Evolutionary conservation across 345 rosid species (phyloP).

Genomic region (Tarenaya hassleriana): DNA sequence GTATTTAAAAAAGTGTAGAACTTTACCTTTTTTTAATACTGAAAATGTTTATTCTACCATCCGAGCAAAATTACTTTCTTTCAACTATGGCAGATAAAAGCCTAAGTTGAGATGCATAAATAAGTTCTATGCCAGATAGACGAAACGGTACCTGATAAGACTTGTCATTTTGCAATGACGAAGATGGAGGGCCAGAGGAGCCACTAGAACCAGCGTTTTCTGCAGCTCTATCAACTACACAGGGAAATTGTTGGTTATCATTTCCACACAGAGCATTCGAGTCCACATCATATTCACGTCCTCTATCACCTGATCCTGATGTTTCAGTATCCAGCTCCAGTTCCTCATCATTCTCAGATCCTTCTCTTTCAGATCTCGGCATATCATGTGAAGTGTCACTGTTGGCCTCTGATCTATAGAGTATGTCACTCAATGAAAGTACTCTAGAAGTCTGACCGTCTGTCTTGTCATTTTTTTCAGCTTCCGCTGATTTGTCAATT

Average conservation of each 20-base stretch:
- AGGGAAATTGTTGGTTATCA: constrained; percentile 68
- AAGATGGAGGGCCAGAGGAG: constrained; percentile 63
- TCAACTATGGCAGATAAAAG: no score
- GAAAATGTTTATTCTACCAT: no score
- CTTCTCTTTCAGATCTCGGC: constrained; percentile 84
- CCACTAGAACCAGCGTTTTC: constrained; percentile 53
- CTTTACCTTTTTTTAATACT: no score
- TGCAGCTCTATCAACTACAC: constrained; percentile 54
- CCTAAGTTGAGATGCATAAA: no score
- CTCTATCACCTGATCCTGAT: constrained; percentile 60
- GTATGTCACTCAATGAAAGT: constrained; percentile 71
- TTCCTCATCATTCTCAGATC: constrained; percentile 88
- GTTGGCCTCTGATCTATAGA: constrained; percentile 73
- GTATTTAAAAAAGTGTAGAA: no score
- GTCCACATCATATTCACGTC: constrained; percentile 54
- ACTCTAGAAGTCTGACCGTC: constrained; percentile 55
- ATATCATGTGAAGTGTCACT: constrained; percentile 80
- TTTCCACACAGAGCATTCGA: constrained; percentile 62
- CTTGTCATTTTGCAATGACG: constrained; percentile 57
- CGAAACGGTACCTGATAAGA: constrained; percentile 53
- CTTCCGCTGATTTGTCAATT: constrained; percentile 49
- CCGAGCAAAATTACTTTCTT: no score
- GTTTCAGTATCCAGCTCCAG: constrained; percentile 80
- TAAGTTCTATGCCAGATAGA: not conserved
- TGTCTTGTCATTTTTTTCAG: constrained; percentile 51